Percentiles rank a stretch among this genome's conserved stretches.
Conservation (phyloP, 768 basidiomycete species). For the Boletellus emodensis region DNA sequence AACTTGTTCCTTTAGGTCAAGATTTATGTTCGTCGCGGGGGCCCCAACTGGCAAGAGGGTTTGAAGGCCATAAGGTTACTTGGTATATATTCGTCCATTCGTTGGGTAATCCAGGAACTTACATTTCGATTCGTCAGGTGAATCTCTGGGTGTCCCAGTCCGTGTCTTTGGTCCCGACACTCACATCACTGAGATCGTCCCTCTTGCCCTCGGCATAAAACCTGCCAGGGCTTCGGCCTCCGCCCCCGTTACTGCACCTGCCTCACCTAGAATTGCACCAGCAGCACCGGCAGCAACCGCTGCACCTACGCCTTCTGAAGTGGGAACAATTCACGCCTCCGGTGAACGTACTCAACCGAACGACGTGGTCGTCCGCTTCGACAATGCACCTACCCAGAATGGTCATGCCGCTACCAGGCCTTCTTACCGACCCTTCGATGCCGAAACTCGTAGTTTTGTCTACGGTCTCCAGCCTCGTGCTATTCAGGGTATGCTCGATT, state of each 20-base stretch:
- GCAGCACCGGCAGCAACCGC: constrained; percentile 30
- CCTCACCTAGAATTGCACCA: constrained; percentile 32
- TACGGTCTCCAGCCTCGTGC: constrained; percentile 99
- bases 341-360: constrained; percentile 79
- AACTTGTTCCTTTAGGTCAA: constrained; percentile 62
- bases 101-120: background rate
- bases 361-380: constrained; percentile 91
- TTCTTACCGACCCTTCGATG: constrained; percentile 89
- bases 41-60: constrained; percentile 98
- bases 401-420: constrained; percentile 52
- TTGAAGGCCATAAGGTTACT: constrained; percentile 98
- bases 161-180: constrained; percentile 97
- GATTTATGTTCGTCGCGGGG: constrained; percentile 97
- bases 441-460: constrained; percentile 91
- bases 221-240: constrained; percentile 32
- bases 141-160: constrained; percentile 96
- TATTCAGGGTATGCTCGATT: constrained; percentile 98
- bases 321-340: constrained; percentile 72
- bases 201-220: constrained; percentile 86
- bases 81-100: constrained; percentile 32
- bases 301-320: constrained; percentile 40
- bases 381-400: constrained; percentile 32
- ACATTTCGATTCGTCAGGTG: constrained; percentile 36
- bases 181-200: constrained; percentile 98
- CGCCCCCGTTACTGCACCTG: constrained; percentile 46